These are phyloP conservation scores for Vickermania spadyakhi DNA, from an alignment of 208 protist species.

Conservation along the genomic window DNA sequence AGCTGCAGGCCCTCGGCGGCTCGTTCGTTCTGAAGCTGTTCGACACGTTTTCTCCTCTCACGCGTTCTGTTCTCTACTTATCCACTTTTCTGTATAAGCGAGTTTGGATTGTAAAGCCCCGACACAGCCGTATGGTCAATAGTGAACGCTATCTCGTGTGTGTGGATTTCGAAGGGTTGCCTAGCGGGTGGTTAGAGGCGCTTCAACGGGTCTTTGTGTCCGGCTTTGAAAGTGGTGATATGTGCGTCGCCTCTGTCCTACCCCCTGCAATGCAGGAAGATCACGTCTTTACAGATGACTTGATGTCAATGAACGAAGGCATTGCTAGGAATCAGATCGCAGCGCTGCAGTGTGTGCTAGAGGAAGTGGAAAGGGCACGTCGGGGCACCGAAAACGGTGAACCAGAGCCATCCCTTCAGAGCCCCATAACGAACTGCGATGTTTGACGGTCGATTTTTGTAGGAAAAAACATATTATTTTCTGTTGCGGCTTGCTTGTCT, in stretches of 20 bases:
- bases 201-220: conserved; percentile 41
- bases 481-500: too few species aligned
- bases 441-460: too few species aligned
- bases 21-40: conserved; percentile 88
- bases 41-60: conserved; percentile 83
- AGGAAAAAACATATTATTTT: too few species aligned
- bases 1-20: conserved; percentile 47
- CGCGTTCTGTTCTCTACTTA: conserved; percentile 64
- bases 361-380: conserved; percentile 10
- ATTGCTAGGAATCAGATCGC: conserved; percentile 50
- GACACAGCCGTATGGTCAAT: conserved; percentile 85
- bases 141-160: conserved; percentile 87
- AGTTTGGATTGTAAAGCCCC: conserved; percentile 86
- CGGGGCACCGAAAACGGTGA: too few species aligned
- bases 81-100: conserved; percentile 74
- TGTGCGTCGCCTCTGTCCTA: conserved; percentile 38
- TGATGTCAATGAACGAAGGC: conserved; percentile 38
- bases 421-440: too few species aligned
- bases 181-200: conserved; percentile 37
- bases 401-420: too few species aligned
- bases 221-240: conserved; percentile 54
- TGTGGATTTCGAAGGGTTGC: conserved; percentile 27
- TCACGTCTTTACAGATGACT: conserved; percentile 24
- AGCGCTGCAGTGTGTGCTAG: conserved; percentile 54
- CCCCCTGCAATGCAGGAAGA: conserved; percentile 32